Conservation (phyloP, 495 filamentous ascomycete species). For the Podospora pseudoanserina region DNA sequence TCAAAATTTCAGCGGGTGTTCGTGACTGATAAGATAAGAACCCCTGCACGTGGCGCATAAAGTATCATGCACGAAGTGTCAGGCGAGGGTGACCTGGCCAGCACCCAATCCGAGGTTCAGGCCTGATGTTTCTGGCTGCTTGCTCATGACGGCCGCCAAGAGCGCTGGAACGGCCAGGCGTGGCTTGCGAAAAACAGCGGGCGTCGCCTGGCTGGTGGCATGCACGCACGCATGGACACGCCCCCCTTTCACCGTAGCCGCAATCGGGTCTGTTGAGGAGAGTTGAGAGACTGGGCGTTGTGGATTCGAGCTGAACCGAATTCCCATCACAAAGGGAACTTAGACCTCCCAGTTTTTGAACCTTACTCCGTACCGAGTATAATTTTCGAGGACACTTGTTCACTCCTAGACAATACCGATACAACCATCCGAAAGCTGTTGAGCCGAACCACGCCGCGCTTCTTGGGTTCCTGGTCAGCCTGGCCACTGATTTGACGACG, state of each 20-base stretch:
- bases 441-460: conserved; percentile 3
- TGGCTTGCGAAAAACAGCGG: conserved; percentile 18
- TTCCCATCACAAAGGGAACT: conserved; percentile 12
- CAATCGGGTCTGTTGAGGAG: conserved; percentile 8
- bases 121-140: not conserved
- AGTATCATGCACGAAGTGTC: not conserved
- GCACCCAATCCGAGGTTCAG: not conserved
- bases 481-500: not conserved
- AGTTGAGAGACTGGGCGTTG: not conserved
- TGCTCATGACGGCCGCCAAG: conserved; percentile 32
- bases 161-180: conserved; percentile 15
- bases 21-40: not conserved
- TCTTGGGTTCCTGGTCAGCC: not conserved
- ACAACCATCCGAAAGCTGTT: not conserved
- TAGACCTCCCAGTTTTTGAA: not conserved
- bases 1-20: conserved; percentile 4
- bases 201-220: not conserved
- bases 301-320: conserved; percentile 1
- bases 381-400: conserved; percentile 2
- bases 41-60: not conserved
- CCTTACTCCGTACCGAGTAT: not conserved
- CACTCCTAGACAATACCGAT: not conserved
- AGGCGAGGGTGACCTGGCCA: not conserved
- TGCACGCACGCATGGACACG: not conserved
- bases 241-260: conserved; percentile 6